phyloP scores from a whole-genome alignment of 2,329 filamentous ascomycete genomes.

The Hypomyces perniciosus region DNA sequence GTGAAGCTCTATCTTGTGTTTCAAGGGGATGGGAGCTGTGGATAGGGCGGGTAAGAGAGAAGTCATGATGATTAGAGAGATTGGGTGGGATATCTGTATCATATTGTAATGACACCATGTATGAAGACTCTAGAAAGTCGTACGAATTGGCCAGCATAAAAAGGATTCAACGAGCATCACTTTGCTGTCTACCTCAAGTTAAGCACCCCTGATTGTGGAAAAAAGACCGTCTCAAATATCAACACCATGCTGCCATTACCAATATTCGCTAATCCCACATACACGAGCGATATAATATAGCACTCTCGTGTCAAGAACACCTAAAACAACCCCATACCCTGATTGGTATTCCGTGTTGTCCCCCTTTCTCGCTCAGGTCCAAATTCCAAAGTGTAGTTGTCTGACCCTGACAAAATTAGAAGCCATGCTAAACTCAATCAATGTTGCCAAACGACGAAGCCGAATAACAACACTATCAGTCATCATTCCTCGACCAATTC shows the following conservation, averaged over 20 bases:
- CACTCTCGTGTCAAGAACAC: no score
- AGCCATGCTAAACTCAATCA: no score
- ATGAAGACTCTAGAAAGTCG: background rate
- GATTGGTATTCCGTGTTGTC: no score
- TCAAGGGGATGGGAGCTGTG: background rate
- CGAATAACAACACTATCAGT: no score
- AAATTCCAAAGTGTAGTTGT: no score
- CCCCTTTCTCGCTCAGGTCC: no score
- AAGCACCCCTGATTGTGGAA: background rate
- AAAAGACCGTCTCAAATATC: background rate
- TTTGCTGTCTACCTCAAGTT: background rate
- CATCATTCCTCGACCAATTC: no score
- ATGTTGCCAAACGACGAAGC: no score
- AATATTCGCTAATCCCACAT: background rate
- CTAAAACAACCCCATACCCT: no score
- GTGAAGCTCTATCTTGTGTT: conserved; percentile 11
- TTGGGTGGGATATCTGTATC: conserved; percentile 19
- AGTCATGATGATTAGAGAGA: background rate
- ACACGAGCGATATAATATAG: no score
- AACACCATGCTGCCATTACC: conserved; percentile 8
- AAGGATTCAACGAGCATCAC: background rate
- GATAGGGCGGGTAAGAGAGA: background rate
- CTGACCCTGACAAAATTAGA: no score
- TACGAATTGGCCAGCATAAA: background rate
- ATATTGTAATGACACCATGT: conserved; percentile 24